A percentile compares a stretch with the other conserved stretches of the same genome.
These are phyloP conservation scores for Hymenoscyphus occultus DNA, from an alignment of 2,329 filamentous ascomycete species.

Conservation along the genomic window DNA sequence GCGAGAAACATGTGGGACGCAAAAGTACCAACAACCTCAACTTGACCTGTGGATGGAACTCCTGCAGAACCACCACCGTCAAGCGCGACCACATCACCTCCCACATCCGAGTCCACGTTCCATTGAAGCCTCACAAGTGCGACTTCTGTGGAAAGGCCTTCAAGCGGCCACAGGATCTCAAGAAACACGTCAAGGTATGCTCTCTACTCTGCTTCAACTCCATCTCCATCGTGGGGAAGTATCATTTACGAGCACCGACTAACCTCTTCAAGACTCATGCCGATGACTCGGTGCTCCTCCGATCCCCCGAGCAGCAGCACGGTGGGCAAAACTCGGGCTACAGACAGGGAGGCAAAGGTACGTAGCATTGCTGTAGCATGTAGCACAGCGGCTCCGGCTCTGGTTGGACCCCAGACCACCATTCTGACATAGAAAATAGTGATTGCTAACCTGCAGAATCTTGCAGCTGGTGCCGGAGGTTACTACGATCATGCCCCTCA, in stretches of 20 bases:
- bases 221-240: not conserved
- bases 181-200: conserved; percentile 91
- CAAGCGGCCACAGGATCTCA: conserved; percentile 97
- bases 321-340: conserved; percentile 43
- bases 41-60: conserved; percentile 95
- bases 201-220: not conserved
- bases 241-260: conserved; percentile 21
- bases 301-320: conserved; percentile 36
- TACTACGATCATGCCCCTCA: conserved; percentile 64
- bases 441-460: conserved; percentile 35
- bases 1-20: conserved; percentile 95
- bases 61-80: conserved; percentile 92
- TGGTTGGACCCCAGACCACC: conserved; percentile 27
- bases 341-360: conserved; percentile 46
- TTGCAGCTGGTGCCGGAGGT: conserved; percentile 35
- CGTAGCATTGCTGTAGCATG: conserved; percentile 21
- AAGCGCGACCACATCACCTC: conserved; percentile 99
- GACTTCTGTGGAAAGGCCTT: conserved; percentile 98
- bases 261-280: conserved; percentile 67
- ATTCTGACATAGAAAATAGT: conserved; percentile 33
- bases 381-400: conserved; percentile 16
- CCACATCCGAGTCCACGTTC: conserved; percentile 98
- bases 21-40: conserved; percentile 99
- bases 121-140: conserved; percentile 97
- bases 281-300: conserved; percentile 77